Conservation (phyloP, 2,329 filamentous ascomycete genomes). For the Diaporthe caulivora region DNA sequence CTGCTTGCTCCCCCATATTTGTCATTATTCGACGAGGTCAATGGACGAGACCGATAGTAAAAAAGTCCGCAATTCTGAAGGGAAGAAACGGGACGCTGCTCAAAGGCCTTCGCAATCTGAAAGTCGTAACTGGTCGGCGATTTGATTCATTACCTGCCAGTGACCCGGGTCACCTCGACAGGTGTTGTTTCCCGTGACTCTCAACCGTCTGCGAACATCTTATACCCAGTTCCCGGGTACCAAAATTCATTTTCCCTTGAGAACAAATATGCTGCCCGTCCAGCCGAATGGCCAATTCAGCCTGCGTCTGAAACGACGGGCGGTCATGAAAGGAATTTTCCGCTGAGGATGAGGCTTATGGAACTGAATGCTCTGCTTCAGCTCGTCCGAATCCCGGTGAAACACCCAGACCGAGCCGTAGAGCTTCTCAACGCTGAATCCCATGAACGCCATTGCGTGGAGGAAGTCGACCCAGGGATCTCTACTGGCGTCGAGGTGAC, state of each 20-base stretch:
- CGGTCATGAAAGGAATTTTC: slow-evolving; percentile 1
- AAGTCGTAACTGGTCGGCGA: too few relatives aligned
- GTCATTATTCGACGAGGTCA: too few relatives aligned
- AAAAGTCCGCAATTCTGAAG: too few relatives aligned
- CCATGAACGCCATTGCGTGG: not conserved
- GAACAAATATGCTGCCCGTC: not conserved
- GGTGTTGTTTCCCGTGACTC: too few relatives aligned
- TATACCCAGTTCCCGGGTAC: not conserved
- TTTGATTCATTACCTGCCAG: too few relatives aligned
- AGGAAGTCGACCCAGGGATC: not conserved
- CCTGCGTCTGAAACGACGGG: slow-evolving; percentile 1
- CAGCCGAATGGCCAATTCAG: slow-evolving; percentile 18
- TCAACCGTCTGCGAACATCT: too few relatives aligned
- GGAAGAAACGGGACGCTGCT: too few relatives aligned
- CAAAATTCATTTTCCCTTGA: not conserved
- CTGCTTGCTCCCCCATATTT: too few relatives aligned
- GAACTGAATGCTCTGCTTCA: slow-evolving; percentile 7
- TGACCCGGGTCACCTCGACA: too few relatives aligned
- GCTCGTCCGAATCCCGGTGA: not conserved
- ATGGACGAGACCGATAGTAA: too few relatives aligned
- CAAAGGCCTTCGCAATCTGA: too few relatives aligned
- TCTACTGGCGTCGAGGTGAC: not conserved
- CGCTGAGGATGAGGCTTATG: slow-evolving; percentile 17
- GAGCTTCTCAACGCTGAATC: slow-evolving; percentile 5
- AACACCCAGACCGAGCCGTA: slow-evolving; percentile 1